These are phyloP conservation scores for Hypoxylon lenormandii DNA, from an alignment of 495 filamentous ascomycete species.

Conservation along the genomic window DNA sequence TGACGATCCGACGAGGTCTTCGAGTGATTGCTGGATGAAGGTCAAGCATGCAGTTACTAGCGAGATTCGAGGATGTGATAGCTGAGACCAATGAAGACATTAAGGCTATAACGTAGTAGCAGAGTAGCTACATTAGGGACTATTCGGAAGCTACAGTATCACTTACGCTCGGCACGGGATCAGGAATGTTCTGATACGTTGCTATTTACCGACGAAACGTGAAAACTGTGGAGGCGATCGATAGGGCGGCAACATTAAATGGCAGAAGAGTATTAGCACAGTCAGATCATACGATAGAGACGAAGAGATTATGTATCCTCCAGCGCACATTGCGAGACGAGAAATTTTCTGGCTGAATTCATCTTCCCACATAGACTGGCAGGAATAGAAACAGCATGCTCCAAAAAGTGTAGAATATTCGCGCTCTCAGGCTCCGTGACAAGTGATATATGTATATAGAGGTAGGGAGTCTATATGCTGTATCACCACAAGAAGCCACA, in stretches of 20 bases:
- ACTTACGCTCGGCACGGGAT: conserved; percentile 15
- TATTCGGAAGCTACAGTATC: conserved; percentile 36
- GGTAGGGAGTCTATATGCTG: not conserved
- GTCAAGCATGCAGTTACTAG: conserved; percentile 6
- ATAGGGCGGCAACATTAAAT: not conserved
- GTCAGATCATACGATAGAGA: conserved; percentile 40
- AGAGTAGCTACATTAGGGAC: conserved; percentile 24
- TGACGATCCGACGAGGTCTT: conserved; percentile 16
- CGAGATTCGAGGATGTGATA: conserved; percentile 18
- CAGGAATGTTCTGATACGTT: conserved; percentile 7
- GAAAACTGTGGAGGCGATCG: conserved; percentile 8
- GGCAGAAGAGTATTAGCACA: conserved; percentile 2
- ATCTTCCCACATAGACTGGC: not conserved
- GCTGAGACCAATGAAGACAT: conserved; percentile 36
- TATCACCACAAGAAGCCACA: not conserved
- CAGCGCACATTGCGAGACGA: conserved; percentile 22
- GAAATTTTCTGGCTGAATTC: conserved; percentile 8
- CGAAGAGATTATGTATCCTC: conserved; percentile 3
- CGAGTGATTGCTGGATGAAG: conserved; percentile 9
- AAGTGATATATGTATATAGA: conserved; percentile 3
- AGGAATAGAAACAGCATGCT: not conserved
- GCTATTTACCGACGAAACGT: conserved; percentile 15
- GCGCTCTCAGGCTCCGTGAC: conserved; percentile 8
- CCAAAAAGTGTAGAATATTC: conserved; percentile 29
- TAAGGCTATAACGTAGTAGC: conserved; percentile 22